Conservation (phyloP, 164 flowering plant genomes). For the Vitis vinifera region ASM3070453v1 NC_081817.1:4641501-4642000, state of each 20-base stretch:
- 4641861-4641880: not conserved
- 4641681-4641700: not conserved
- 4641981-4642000: slow-evolving; percentile 61
- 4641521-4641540: no score
- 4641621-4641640: no score
- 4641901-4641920: not conserved
- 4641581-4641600: no score
- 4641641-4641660: no score
- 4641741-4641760: slow-evolving; percentile 63
- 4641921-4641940: slow-evolving; percentile 48
- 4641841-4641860: no score
- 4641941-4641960: slow-evolving; percentile 87
- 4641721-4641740: slow-evolving; percentile 65
- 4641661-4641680: no score
- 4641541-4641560: no score
- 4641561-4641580: no score
- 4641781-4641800: slow-evolving; percentile 96
- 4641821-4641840: no score
- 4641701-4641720: slow-evolving; percentile 23
- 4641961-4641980: slow-evolving; percentile 95
- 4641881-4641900: no score
- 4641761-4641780: slow-evolving; percentile 92
- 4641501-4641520: no score
- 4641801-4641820: slow-evolving; percentile 10
- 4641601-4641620: no score